Evolutionary conservation across 169 alveolate genomes (phyloP), one percentile per base, ranked within the genome.

Genomic region (Cryptosporidium sp.): DNA sequence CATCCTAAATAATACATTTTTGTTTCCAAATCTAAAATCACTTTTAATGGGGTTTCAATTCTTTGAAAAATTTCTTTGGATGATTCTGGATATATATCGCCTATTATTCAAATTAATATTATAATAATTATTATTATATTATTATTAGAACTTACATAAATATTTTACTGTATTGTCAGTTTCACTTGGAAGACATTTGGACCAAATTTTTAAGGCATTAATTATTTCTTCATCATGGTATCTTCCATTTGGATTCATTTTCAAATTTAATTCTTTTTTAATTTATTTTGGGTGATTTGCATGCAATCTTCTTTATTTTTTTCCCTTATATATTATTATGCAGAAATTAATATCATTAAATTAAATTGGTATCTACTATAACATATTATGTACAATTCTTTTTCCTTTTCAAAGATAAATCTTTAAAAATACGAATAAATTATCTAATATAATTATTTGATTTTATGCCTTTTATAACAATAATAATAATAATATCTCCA

Each of bases 1-100:
- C 89, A 80, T 12, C 89, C 89, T n/a, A 80, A 45, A 48, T 62
- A 80, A 39, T 80, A 80, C 51, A 60, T 80, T 21, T 65, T 45
- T 2, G 42, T 70, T 62, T 80, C 89, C 29, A 18, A 16, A 48
- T 80, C 89, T 33, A 62, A 48, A 18, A 80, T 44, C 26, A 80
- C 8, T 26, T 60, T 37, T 42, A 80, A 37, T 5, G 89, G 89
- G 14, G 89, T 44, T 23, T 80, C 89, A 8, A 80, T 14, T 60
- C 89, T 60, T 8, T 44, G 35, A 16, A 16, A 12, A 44, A 80
- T 44, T 31, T 80, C 89, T 23, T 37, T 48, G 18, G 61, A 18
- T 2, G 51, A 42, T 10, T 44, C 31, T 21, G 89, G 37, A 44
- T 45, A 62, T 39, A 80, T 26, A 37, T 31, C 26, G 42, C 89